Evolutionary conservation across 1,284 basidiomycete genomes (phyloP), one percentile per base, ranked within the genome.

Genomic region (Anthracocystis walkeri): DNA sequence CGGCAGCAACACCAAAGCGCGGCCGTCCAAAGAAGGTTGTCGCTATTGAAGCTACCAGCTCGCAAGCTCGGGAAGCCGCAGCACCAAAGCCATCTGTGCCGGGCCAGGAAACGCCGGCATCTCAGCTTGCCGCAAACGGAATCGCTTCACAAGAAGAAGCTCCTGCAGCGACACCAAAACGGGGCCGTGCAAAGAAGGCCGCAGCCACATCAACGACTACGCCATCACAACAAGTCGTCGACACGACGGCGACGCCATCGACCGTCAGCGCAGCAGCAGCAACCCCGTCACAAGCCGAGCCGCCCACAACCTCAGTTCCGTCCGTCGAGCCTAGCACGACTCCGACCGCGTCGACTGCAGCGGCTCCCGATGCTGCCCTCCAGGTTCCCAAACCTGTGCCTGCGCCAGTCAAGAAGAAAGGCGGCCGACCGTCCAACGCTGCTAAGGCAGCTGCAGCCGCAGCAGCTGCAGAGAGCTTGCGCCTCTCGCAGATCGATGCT

Each of bases 171-270:
- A 57, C 58, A 7, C 54, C 54, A 4, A 66, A 66, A 29, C 48
- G 54, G 12, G 54, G 41, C 10, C 62, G 55, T 23, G n/a, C 62
- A 7, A 65, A 57, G 48, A 61, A 60, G 40, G 48, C 27, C 14
- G 42, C 45, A 5, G 49, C 35, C 12, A 7, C 35, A 3, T 11
- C 53, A 33, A 12, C 61, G 2, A 16, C 20, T 14, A 48, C n/a
- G 44, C 12, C 40, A 21, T 23, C 16, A 31, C 33, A 20, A 16
- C 31, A n/a, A 18, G 35, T 38, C 35, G 35, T 21, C 10, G 31
- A 44, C 8, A 21, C 29, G 31, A 21, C 31, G 18, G 20, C 38
- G 16, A 33, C 23, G 11, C 21, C 44, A 7, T 20, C 18, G 7
- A 20, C 20, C 31, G 40, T n/a, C 35, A 25, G 6, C 23, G 21